Base-by-base conservation (phyloP, 305 asterid genomes). In the Fraxinus xanthoxyloides region DNA sequence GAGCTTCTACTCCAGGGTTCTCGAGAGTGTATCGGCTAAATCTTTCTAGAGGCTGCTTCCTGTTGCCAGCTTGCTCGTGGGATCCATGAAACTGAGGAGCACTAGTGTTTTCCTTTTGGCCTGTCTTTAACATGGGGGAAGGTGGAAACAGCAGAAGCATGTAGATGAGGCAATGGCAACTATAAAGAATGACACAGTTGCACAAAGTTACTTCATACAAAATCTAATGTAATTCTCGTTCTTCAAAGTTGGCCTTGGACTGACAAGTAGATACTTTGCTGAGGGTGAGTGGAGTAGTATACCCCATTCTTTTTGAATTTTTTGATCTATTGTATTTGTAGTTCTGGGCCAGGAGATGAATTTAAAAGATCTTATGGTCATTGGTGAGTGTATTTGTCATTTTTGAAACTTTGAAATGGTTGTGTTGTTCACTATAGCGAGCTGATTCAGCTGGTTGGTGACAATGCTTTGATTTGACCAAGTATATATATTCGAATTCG, bases 1-100 rank as follows among this genome's bases (percentile, higher is more conserved):
- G 98, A 85, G 61, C 30, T 96, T 93, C 85, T 96, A 96, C 89
- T 93, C 91, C 0, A 79, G n/a, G 24, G 93, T 93, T 81, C 93
- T 95, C 72, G 82, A 76, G 56, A 82, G 78, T 36, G 48, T 86
- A 83, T 83, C 82, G n/a, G 61, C 74, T 69, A 83, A 17, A 73
- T 61, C 81, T 54, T 36, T 7, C 82, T 76, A 79, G 77, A 67
- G 79, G 70, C 15, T 54, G 35, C 77, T 74, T 79, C 81, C 69
- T 73, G 15, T 34, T 65, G 80, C 36, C 40, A 32, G 36, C 38
- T 67, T 10, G 75, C 38, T 13, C 38, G 21, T 28, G 75, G 75
- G 36, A 67, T 13, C 38, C 38, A 67, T 67, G 75, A 30, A 13
- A 17, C 36, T 28, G 70, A 61, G 70, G 70, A 61, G 70, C 70